A percentile compares a stretch with the other conserved stretches of the same genome.
These are phyloP conservation scores for Albifimbria verrucaria DNA, from an alignment of 2,329 filamentous ascomycete species.

Conservation along the genomic window DNA sequence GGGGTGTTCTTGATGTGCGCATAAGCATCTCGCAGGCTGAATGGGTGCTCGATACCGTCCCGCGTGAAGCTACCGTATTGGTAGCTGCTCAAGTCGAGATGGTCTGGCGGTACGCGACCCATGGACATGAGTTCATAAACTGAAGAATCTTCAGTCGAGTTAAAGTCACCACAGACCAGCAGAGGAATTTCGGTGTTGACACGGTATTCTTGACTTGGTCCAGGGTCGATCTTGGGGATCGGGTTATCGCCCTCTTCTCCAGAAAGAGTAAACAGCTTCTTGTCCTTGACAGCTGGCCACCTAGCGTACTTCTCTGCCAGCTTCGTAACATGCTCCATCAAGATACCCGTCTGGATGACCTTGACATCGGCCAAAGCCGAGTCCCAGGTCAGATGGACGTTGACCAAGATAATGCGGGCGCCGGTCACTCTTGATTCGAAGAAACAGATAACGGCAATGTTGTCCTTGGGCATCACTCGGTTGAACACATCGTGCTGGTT, in stretches of 20 bases:
- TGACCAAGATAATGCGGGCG: constrained; percentile 87
- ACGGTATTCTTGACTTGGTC: constrained; percentile 81
- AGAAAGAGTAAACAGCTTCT: constrained; percentile 53
- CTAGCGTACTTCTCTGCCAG: constrained; percentile 82
- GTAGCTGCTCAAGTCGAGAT: constrained; percentile 74
- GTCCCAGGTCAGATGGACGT: constrained; percentile 95
- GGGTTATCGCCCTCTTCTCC: constrained; percentile 44
- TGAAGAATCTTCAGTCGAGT: constrained; percentile 81
- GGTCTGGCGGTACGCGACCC: constrained; percentile 73
- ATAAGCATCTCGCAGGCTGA: constrained; percentile 90
- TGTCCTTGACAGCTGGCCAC: constrained; percentile 77
- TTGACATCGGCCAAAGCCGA: constrained; percentile 90
- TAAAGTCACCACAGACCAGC: constrained; percentile 93
- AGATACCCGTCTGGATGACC: constrained; percentile 88
- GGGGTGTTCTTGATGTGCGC: constrained; percentile 75
- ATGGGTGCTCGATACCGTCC: constrained; percentile 90
- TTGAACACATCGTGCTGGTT: constrained; percentile 98
- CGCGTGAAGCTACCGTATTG: constrained; percentile 92
- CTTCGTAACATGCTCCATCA: constrained; percentile 89
- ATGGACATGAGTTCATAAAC: constrained; percentile 87
- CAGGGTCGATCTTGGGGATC: constrained; percentile 59
- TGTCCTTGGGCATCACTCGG: constrained; percentile 96
- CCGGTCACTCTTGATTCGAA: constrained; percentile 89
- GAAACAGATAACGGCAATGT: constrained; percentile 89
- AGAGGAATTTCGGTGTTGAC: constrained; percentile 85